Percentiles rank a stretch among this genome's conserved stretches.
These are phyloP conservation scores for Neonothopanus nambi DNA, from an alignment of 1,284 basidiomycete genomes.

Conservation along the genomic window DNA sequence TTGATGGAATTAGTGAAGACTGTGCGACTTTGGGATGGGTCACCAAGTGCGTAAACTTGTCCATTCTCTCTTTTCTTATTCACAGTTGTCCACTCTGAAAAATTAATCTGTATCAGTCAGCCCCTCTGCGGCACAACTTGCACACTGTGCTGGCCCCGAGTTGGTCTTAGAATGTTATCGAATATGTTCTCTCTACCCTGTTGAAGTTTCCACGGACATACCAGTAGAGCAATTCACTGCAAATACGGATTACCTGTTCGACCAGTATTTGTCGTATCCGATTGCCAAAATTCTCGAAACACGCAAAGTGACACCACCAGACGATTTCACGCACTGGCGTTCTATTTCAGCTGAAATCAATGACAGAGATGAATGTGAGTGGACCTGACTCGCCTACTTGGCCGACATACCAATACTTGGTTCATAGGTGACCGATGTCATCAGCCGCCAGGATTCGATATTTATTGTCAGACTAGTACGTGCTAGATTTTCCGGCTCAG, in stretches of 20 bases:
- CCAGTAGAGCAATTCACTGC: not conserved
- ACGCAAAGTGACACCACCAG: constrained; percentile 23
- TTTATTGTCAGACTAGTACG: constrained; percentile 17
- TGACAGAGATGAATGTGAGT: constrained; percentile 30
- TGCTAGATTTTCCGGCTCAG: not conserved
- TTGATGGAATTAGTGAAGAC: constrained; percentile 23
- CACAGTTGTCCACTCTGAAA: not conserved
- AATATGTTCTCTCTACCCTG: not conserved
- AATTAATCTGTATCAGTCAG: not conserved
- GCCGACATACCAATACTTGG: not conserved
- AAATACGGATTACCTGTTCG: not conserved
- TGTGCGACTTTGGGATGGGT: not conserved
- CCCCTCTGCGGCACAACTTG: constrained; percentile 7
- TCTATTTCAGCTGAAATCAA: constrained; percentile 30
- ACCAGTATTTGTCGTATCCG: constrained; percentile 24
- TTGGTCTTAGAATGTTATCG: constrained; percentile 16
- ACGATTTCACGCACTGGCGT: constrained; percentile 23
- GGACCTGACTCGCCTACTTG: not conserved
- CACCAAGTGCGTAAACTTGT: constrained; percentile 12
- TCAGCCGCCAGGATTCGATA: constrained; percentile 19
- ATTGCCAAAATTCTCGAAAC: constrained; percentile 22
- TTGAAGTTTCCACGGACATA: constrained; percentile 1
- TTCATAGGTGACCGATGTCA: constrained; percentile 24
- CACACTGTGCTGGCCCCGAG: constrained; percentile 17
- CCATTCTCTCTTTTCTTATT: not conserved